Percentiles rank a stretch among this genome's conserved stretches.
Conservation (phyloP, 345 rosid species). For the Rhizophora apiculata region DNA sequence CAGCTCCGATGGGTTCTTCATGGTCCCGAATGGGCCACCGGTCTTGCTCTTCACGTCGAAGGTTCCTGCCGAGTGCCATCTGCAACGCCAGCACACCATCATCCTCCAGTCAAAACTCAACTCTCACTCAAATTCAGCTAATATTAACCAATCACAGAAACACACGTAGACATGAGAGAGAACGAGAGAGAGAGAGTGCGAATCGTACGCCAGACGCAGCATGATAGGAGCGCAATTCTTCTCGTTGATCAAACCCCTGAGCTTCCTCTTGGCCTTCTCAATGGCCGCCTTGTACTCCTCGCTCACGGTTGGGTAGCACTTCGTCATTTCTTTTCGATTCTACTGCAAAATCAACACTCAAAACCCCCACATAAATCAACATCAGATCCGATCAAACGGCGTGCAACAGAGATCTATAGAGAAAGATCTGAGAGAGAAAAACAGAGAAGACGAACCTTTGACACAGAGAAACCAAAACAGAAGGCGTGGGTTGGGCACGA, state of each 20-base stretch:
- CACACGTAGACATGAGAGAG: background rate
- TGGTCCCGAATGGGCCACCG: slow-evolving; percentile 97
- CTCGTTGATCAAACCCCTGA: slow-evolving; percentile 83
- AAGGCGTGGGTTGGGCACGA: background rate
- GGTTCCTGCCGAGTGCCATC: slow-evolving; percentile 99
- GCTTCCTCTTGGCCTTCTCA: slow-evolving; percentile 80
- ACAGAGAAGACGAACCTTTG: background rate
- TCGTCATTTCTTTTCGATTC: slow-evolving; percentile 49
- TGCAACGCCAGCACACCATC: slow-evolving; percentile 16
- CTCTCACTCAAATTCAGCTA: background rate
- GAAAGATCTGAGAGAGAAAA: background rate
- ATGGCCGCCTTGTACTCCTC: slow-evolving; percentile 73
- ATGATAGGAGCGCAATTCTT: slow-evolving; percentile 93
- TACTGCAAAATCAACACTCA: background rate
- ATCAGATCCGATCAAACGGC: background rate
- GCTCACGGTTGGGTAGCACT: slow-evolving; percentile 78
- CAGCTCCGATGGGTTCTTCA: slow-evolving; percentile 58
- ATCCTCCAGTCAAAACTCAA: background rate
- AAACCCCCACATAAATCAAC: background rate
- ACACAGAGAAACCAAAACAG: background rate
- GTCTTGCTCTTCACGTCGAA: slow-evolving; percentile 71
- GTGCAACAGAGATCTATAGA: background rate
- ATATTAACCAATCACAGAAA: background rate
- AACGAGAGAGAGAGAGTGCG: background rate
- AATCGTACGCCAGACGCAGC: slow-evolving; percentile 84